phyloP scores from a whole-genome alignment of 1,284 basidiomycete genomes.

The Marasmius oreades region DNA sequence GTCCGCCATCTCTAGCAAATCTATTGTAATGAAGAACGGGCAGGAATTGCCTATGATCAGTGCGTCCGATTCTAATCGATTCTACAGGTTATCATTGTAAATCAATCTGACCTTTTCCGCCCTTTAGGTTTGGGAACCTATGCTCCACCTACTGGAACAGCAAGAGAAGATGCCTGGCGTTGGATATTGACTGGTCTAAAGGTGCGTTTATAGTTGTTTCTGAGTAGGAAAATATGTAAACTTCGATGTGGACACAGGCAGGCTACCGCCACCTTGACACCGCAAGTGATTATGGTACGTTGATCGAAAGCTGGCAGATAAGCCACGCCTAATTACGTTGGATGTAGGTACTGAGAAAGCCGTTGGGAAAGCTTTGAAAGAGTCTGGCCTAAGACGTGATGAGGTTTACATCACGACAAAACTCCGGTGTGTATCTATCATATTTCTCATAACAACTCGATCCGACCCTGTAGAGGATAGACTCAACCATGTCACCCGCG shows the following conservation, averaged over 20 bases:
- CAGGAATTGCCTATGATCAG: neutral
- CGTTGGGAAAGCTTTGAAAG: slow-evolving; percentile 46
- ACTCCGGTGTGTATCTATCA: slow-evolving; percentile 26
- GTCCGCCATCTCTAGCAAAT: neutral
- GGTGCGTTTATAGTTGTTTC: neutral
- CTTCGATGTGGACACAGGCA: neutral
- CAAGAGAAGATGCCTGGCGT: slow-evolving; percentile 6
- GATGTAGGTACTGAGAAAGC: slow-evolving; percentile 38
- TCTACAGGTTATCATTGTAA: no score
- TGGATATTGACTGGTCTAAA: slow-evolving; percentile 13
- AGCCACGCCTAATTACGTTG: neutral
- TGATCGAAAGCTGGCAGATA: neutral
- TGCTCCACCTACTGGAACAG: slow-evolving; percentile 5
- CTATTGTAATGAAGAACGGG: neutral
- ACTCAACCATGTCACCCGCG: slow-evolving; percentile 35
- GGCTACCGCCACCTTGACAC: slow-evolving; percentile 15
- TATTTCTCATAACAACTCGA: neutral
- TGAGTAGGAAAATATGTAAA: neutral
- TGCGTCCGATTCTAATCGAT: neutral
- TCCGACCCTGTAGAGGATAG: slow-evolving; percentile 16
- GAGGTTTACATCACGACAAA: slow-evolving; percentile 52
- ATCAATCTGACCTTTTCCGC: neutral
- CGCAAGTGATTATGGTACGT: neutral
- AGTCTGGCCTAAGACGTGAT: slow-evolving; percentile 41
- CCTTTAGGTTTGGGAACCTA: slow-evolving; percentile 4